Evolutionary conservation across 2,329 filamentous ascomycete species (phyloP).

Genomic region (Emericellopsis atlantica): DNA sequence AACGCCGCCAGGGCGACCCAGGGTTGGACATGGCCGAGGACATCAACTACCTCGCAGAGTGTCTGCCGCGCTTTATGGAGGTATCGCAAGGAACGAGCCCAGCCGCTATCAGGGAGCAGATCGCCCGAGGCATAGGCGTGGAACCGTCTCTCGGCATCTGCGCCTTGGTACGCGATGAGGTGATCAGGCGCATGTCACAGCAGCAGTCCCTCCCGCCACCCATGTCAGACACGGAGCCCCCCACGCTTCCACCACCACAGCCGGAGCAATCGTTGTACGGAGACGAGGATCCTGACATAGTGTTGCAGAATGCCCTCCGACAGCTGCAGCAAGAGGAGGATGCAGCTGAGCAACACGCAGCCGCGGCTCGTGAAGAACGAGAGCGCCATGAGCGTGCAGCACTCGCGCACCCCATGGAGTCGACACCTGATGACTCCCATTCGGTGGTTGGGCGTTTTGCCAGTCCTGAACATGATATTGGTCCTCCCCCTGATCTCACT

Average conservation of each 20-base stretch:
- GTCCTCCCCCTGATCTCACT: slow-evolving; percentile 25
- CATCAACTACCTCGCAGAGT: slow-evolving; percentile 47
- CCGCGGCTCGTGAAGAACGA: slow-evolving; percentile 37
- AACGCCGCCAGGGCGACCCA: slow-evolving; percentile 36
- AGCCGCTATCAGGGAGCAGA: slow-evolving; percentile 43
- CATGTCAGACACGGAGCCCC: slow-evolving; percentile 3
- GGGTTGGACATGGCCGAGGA: slow-evolving; percentile 38
- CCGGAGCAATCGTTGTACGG: slow-evolving; percentile 26
- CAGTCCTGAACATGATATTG: slow-evolving; percentile 18
- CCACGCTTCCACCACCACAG: slow-evolving; percentile 13
- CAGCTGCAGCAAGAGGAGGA: slow-evolving; percentile 47
- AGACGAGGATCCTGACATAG: slow-evolving; percentile 43
- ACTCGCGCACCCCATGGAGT: slow-evolving; percentile 17
- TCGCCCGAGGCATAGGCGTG: slow-evolving; percentile 41
- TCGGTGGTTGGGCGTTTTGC: slow-evolving; percentile 16
- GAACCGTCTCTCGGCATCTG: slow-evolving; percentile 40
- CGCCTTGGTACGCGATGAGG: slow-evolving; percentile 45
- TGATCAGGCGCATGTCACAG: slow-evolving; percentile 26
- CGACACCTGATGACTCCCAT: slow-evolving; percentile 14
- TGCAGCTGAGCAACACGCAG: slow-evolving; percentile 43
- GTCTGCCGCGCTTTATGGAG: slow-evolving; percentile 45
- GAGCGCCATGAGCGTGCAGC: slow-evolving; percentile 30
- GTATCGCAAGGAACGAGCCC: slow-evolving; percentile 46
- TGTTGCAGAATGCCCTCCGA: slow-evolving; percentile 45
- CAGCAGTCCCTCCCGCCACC: slow-evolving; percentile 3